Base-by-base conservation (phyloP, 2,329 filamentous ascomycete species). In the Drechslera avenae region DNA sequence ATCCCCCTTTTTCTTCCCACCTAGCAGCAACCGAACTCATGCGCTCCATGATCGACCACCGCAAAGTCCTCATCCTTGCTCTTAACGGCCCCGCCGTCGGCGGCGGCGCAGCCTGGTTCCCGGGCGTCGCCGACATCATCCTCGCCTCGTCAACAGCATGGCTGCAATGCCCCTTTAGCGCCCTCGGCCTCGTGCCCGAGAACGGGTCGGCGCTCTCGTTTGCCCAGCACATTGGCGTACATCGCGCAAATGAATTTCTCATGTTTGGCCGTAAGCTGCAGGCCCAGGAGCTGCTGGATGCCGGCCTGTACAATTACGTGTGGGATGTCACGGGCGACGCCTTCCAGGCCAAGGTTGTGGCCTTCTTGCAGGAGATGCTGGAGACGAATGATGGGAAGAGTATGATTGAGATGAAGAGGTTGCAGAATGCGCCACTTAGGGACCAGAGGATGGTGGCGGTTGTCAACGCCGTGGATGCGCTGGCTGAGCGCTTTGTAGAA, bases 361-460 rank as follows among this genome's bases (percentile, higher is more conserved):
- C 53, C 35, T 81, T 77, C 48, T 57, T 81, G 51, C 64, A 76
- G 34, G 74, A 68, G 17, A 75, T 79, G 64, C 56, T 81, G 33
- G 62, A 62, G 40, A 62, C 71, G 0, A 81, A 80, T 64, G 78
- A 81, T 68, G 78, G 78, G 16, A 78, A 76, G 67, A 79, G 77
- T 60, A 80, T 81, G 78, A 78, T 80, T 62, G 78, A 81, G 72
- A 74, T 72, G 60, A 81, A 81, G 69, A 71, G 78, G 60, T 58
- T 81, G 64, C 76, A 79, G 65, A 81, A 81, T 68, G 70, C 71
- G 4, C 73, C 73, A 10, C 62, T 79, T 39, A 67, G 78, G 47
- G 74, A 75, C 57, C 71, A 64, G 46, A 71, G 79, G 49, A 60
- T 81, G 59, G 53, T 79, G 10, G 79, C 79, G 0, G 75, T 81